Evolutionary conservation across 129 eudicot species (phyloP), one percentile per base, ranked within the genome.

Genomic region (Flaveria linearis): DNA sequence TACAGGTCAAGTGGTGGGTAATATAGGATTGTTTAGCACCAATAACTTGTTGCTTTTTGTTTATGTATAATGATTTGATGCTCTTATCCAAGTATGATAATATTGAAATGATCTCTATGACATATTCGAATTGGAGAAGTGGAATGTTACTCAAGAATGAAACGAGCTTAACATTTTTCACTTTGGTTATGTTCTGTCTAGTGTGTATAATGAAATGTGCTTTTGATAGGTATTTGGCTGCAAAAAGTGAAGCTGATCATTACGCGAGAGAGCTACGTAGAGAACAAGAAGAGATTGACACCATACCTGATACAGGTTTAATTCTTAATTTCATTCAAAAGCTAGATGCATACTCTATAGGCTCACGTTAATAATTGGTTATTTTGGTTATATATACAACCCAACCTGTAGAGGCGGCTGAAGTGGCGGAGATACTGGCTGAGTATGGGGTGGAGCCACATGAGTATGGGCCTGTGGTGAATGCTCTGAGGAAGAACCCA

Each of bases 161-260:
- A 30, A 30, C 5, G 7, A 36, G 41, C 41, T 36, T 5, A 36
- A 36, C 41, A 30, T 70, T 72, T 76, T 67, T 53, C 16, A 41
- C 22, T 78, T 69, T 18, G 36, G 25, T 26, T 14, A 28, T 49
- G 50, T 56, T 23, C 15, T 23, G 3, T 18, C 1, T 22, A 18
- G 26, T 62, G 45, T 80, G 58, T 75, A 7, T 78, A 68, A 56
- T 56, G 41, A 70, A 30, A 75, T 28, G 69, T 12, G 69, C 16
- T 46, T 78, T 57, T 56, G 26, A 43, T 46, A 94, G 99, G 76
- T 94, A 94, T 79, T 71, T 94, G 73, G 97, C 99, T 14, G 99
- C 99, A 5, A 91, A 94, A 80, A 89, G 99, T 39, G 99, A 94
- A 68, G 89, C 97, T 6, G 99, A 94, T 87, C 99, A 94, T 71